These are phyloP conservation scores for Kockovaella imperatae DNA, from an alignment of 768 basidiomycete genomes.

Conservation along the genomic window DNA sequence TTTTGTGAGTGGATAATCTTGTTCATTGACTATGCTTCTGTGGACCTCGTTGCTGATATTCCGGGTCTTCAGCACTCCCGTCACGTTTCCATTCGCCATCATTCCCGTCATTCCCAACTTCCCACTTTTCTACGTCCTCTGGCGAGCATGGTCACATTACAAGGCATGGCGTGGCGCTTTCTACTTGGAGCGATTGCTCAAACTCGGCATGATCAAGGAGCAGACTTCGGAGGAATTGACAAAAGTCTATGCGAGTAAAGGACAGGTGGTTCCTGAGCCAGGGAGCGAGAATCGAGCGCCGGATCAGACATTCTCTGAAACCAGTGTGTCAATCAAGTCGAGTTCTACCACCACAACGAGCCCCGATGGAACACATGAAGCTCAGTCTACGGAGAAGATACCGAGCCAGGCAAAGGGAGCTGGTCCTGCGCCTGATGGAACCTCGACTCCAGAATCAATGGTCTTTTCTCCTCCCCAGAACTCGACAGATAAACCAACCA, in stretches of 20 bases:
- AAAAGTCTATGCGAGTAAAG: slow-evolving; percentile 24
- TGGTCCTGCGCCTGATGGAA: slow-evolving; percentile 21
- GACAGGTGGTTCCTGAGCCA: background rate
- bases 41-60: too few species aligned
- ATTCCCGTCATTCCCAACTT: slow-evolving; percentile 46
- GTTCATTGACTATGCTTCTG: too few species aligned
- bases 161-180: slow-evolving; percentile 40
- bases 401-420: slow-evolving; percentile 21
- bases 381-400: background rate
- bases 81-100: slow-evolving; percentile 44
- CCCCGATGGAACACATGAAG: background rate
- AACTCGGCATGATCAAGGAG: slow-evolving; percentile 32
- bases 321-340: background rate
- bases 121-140: slow-evolving; percentile 46
- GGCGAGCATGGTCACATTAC: slow-evolving; percentile 46
- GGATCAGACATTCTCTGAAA: slow-evolving; percentile 16
- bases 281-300: slow-evolving; percentile 19
- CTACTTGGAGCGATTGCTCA: slow-evolving; percentile 39
- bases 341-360: background rate
- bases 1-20: slow-evolving; percentile 33
- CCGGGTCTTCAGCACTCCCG: slow-evolving; percentile 24
- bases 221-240: slow-evolving; percentile 25
- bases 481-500: slow-evolving; percentile 2
- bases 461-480: slow-evolving; percentile 6
- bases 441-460: slow-evolving; percentile 23